Evolutionary conservation across 306 rosid species (phyloP).

Genomic region (Vigna radiata): DNA sequence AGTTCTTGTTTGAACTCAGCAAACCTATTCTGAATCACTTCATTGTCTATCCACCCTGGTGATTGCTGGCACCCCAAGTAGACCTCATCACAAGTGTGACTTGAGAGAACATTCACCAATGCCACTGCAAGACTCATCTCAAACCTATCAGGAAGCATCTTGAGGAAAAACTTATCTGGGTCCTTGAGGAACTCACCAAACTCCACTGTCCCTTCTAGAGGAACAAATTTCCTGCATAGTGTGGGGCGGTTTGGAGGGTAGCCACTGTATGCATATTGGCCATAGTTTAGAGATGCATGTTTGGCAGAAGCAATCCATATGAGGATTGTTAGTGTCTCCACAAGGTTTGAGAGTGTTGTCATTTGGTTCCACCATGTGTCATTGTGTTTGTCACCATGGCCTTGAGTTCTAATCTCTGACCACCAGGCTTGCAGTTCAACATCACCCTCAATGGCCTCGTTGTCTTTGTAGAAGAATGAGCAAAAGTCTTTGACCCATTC

Average conservation of each 20-base stretch:
- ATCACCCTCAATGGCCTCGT: constrained; percentile 55
- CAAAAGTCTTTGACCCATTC: constrained; percentile 70
- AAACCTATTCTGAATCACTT: constrained; percentile 52
- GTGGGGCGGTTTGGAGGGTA: constrained; percentile 69
- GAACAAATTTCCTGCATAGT: constrained; percentile 60
- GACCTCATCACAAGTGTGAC: constrained; percentile 59
- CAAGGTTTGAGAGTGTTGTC: constrained; percentile 57
- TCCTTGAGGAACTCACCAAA: constrained; percentile 69
- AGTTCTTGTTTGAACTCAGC: constrained; percentile 60
- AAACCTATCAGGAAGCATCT: constrained; percentile 63
- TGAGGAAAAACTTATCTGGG: constrained; percentile 63
- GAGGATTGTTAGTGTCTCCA: constrained; percentile 66
- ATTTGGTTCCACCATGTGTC: constrained; percentile 63
- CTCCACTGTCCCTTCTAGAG: constrained; percentile 69
- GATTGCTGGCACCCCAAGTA: constrained; percentile 59
- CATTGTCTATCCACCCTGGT: constrained; percentile 62
- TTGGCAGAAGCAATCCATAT: constrained; percentile 78
- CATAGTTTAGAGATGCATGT: constrained; percentile 71
- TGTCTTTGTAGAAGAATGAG: constrained; percentile 64
- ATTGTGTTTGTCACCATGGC: constrained; percentile 64
- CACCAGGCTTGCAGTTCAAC: constrained; percentile 79
- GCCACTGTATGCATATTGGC: constrained; percentile 65
- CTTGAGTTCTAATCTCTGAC: constrained; percentile 63
- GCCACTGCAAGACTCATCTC: constrained; percentile 62
- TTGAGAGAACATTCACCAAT: constrained; percentile 59